These are phyloP conservation scores for Cladobotryum mycophilum DNA, from an alignment of 2,329 filamentous ascomycete genomes.

Conservation along the genomic window DNA sequence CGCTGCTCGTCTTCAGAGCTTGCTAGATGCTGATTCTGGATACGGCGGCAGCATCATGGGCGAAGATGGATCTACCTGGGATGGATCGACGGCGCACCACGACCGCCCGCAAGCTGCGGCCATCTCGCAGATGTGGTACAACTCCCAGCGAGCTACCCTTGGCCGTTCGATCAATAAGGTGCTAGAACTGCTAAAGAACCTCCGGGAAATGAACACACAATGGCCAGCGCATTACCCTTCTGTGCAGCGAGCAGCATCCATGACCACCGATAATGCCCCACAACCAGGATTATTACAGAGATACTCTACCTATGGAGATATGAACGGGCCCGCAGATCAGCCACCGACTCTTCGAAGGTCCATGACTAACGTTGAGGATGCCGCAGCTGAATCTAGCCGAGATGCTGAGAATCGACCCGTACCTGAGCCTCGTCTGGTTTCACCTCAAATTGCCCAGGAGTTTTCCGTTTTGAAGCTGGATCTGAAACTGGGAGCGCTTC, in stretches of 20 bases:
- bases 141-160: conserved; percentile 82
- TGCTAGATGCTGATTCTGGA: conserved; percentile 83
- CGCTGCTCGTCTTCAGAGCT: conserved; percentile 70
- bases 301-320: conserved; percentile 51
- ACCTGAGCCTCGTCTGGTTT: conserved; percentile 75
- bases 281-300: conserved; percentile 60
- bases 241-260: conserved; percentile 54
- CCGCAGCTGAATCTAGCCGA: conserved; percentile 64
- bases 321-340: conserved; percentile 26
- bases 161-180: conserved; percentile 81
- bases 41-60: conserved; percentile 76
- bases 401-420: conserved; percentile 54
- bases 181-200: conserved; percentile 71
- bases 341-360: conserved; percentile 58
- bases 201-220: conserved; percentile 82
- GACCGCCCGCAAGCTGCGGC: conserved; percentile 62
- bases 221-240: conserved; percentile 97
- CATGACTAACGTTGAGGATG: conserved; percentile 58
- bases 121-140: conserved; percentile 90
- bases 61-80: conserved; percentile 42
- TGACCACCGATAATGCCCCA: conserved; percentile 39
- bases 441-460: conserved; percentile 88
- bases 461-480: conserved; percentile 95
- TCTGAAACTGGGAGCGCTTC: conserved; percentile 77
- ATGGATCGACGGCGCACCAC: conserved; percentile 35